Percentiles rank a stretch among this genome's conserved stretches.
These are phyloP conservation scores for Azolla pinnata DNA, from an alignment of 75 land plant species.

Conservation along the genomic window DNA sequence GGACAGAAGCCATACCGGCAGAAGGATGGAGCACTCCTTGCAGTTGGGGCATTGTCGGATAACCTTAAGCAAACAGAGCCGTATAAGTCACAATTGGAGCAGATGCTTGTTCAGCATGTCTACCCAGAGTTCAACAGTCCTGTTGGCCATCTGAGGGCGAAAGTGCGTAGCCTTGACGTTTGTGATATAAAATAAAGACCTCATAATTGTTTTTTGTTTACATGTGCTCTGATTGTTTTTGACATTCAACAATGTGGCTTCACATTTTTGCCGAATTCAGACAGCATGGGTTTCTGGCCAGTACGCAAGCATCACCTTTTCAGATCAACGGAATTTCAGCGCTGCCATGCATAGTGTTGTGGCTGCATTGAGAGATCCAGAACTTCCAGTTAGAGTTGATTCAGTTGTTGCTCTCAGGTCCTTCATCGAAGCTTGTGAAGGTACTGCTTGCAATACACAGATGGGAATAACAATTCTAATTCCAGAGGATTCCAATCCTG, in stretches of 20 bases:
- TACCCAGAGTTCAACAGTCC: conserved; percentile 92
- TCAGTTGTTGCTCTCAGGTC: conserved; percentile 93
- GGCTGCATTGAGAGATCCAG: conserved; percentile 88
- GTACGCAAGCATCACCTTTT: conserved; percentile 76
- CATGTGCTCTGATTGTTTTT: too few species aligned
- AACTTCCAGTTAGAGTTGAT: conserved; percentile 96
- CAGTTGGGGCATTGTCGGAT: conserved; percentile 90
- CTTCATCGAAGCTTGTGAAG: conserved; percentile 94
- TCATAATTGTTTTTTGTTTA: too few species aligned
- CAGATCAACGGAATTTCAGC: conserved; percentile 73
- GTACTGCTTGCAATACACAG: conserved; percentile 18
- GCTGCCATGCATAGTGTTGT: conserved; percentile 78
- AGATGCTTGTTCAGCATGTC: conserved; percentile 94
- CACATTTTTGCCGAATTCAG: conserved; percentile 24
- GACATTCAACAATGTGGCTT: too few species aligned
- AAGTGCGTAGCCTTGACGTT: too few species aligned
- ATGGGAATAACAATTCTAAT: neutral
- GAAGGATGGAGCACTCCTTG: conserved; percentile 96
- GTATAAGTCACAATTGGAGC: conserved; percentile 89
- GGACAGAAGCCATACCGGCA: conserved; percentile 73
- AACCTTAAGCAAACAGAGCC: conserved; percentile 86
- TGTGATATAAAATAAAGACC: too few species aligned
- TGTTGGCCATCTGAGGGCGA: conserved; percentile 91
- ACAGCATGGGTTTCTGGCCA: conserved; percentile 99
- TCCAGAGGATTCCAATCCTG: too few species aligned